These are phyloP conservation scores for Persicaria tinctoria DNA, from an alignment of 148 eudicot genomes.

Conservation along the genomic window DNA sequence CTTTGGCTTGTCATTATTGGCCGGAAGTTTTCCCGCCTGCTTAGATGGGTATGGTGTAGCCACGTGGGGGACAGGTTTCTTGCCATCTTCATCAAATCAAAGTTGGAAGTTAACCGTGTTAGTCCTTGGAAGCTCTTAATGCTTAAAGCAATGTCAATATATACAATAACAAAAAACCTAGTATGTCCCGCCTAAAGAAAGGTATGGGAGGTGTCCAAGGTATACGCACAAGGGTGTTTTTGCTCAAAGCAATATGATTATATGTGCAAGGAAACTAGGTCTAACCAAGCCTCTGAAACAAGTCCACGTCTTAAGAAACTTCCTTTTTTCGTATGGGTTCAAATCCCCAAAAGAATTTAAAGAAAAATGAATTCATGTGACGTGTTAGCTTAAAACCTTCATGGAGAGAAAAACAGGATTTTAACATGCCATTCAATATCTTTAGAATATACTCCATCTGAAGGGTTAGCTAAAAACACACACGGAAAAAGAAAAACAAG, in stretches of 20 bases:
- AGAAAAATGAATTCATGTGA: neutral
- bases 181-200: too few species aligned
- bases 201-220: too few species aligned
- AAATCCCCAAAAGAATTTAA: too few species aligned
- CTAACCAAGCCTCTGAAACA: too few species aligned
- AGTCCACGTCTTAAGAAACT: neutral
- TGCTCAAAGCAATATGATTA: too few species aligned
- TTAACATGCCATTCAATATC: neutral
- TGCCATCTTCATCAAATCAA: constrained; percentile 35
- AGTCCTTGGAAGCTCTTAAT: neutral
- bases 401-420: too few species aligned
- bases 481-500: neutral
- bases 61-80: constrained; percentile 49
- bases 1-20: constrained; percentile 38
- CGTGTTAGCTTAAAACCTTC: neutral
- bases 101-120: neutral
- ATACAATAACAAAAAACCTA: too few species aligned
- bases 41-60: constrained; percentile 76
- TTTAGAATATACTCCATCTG: neutral
- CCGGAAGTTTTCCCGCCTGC: constrained; percentile 54
- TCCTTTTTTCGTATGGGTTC: too few species aligned
- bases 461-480: neutral
- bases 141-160: neutral
- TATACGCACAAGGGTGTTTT: too few species aligned
- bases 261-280: too few species aligned